phyloP scores from a whole-genome alignment of 2,329 filamentous ascomycete species.

The Alternaria novae-zelandiae region DNA sequence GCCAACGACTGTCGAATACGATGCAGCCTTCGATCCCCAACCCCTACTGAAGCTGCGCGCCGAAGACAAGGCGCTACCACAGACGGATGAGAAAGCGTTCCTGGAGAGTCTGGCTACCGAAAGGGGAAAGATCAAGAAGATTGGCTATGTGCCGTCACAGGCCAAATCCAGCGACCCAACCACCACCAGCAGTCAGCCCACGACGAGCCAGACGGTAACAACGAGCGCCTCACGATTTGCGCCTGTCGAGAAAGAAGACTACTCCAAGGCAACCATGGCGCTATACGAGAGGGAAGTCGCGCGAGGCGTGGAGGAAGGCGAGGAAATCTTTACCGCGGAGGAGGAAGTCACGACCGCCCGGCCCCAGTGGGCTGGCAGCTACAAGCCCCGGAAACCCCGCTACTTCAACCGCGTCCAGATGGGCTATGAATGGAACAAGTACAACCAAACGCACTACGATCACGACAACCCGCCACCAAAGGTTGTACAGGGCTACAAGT shows the following conservation, averaged over 20 bases:
- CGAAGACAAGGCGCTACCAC: slow-evolving; percentile 67
- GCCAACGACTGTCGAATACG: slow-evolving; percentile 37
- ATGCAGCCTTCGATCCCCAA: slow-evolving; percentile 65
- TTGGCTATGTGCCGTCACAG: slow-evolving; percentile 71
- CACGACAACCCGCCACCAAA: slow-evolving; percentile 97
- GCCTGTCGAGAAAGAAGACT: slow-evolving; percentile 73
- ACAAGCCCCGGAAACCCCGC: slow-evolving; percentile 86
- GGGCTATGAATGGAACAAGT: slow-evolving; percentile 99
- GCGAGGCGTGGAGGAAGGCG: slow-evolving; percentile 87
- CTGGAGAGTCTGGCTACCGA: slow-evolving; percentile 63
- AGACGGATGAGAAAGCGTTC: slow-evolving; percentile 65
- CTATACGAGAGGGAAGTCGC: slow-evolving; percentile 93
- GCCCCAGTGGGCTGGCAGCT: slow-evolving; percentile 82
- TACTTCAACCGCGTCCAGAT: slow-evolving; percentile 99
- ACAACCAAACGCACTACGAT: slow-evolving; percentile 99
- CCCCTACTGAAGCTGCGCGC: slow-evolving; percentile 67
- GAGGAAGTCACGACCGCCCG: slow-evolving; percentile 73
- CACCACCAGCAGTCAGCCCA: slow-evolving; percentile 34
- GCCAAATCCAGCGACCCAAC: slow-evolving; percentile 47
- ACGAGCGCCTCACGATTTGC: slow-evolving; percentile 73
- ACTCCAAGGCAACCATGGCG: slow-evolving; percentile 84
- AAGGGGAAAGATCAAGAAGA: slow-evolving; percentile 66
- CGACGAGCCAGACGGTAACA: slow-evolving; percentile 53
- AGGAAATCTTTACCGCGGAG: slow-evolving; percentile 93
- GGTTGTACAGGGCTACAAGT: slow-evolving; percentile 98